Conservation (phyloP, 106 monocot species). For the Agapanthus africanus region DNA sequence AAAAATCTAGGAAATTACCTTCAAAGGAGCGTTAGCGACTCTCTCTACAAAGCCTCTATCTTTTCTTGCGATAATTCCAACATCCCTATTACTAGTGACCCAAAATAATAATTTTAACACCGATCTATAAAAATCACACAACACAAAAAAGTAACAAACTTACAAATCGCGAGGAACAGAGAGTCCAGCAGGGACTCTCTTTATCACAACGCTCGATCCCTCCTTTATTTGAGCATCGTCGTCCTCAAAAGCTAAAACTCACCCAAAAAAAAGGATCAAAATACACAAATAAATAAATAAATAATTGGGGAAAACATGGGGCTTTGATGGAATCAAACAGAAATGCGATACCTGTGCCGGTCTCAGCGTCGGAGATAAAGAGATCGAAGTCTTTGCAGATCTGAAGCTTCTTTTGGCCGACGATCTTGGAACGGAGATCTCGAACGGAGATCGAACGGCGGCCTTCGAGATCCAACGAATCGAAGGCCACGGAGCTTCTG, state of each 20-base stretch:
- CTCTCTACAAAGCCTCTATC: neutral
- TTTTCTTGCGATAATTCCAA: neutral
- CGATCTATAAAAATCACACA: neutral
- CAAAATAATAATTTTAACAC: neutral
- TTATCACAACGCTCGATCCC: slow-evolving; percentile 48
- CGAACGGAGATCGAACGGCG: slow-evolving; percentile 37
- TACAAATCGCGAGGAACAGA: slow-evolving; percentile 10
- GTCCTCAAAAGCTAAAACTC: slow-evolving; percentile 35
- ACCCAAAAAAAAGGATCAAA: neutral
- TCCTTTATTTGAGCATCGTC: slow-evolving; percentile 32
- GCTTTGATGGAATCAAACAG: neutral
- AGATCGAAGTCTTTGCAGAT: slow-evolving; percentile 40
- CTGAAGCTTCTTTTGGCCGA: slow-evolving; percentile 29
- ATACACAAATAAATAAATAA: neutral
- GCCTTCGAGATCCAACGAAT: slow-evolving; percentile 43
- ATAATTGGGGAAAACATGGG: neutral
- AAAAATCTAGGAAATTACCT: slow-evolving; percentile 16
- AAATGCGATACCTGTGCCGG: slow-evolving; percentile 18
- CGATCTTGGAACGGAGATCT: slow-evolving; percentile 37
- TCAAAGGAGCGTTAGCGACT: slow-evolving; percentile 5
- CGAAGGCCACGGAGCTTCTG: slow-evolving; percentile 43
- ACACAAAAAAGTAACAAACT: slow-evolving; percentile 2
- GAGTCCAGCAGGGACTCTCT: slow-evolving; percentile 33
- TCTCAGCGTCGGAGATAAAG: slow-evolving; percentile 41
- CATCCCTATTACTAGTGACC: neutral